Percentiles rank a stretch among this genome's conserved stretches.
These are phyloP conservation scores for Thinopyrum elongatum DNA, from an alignment of 176 grass and related monocot genomes.

Conservation along the genomic window DNA sequence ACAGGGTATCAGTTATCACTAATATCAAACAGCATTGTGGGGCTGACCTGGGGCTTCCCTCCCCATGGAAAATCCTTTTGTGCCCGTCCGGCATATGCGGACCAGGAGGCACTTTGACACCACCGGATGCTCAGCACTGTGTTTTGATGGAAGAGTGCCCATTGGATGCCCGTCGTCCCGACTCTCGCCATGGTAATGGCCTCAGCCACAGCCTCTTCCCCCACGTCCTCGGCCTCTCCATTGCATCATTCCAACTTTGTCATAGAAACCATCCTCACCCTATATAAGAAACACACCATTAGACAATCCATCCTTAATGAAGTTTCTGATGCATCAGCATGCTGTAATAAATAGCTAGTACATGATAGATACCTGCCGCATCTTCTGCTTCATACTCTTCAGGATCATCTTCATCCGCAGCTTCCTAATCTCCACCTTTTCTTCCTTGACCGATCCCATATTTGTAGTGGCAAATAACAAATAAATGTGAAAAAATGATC, in stretches of 20 bases:
- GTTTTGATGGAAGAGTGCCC: constrained; percentile 40
- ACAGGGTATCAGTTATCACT: not conserved
- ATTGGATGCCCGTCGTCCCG: constrained; percentile 31
- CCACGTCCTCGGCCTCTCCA: constrained; percentile 55
- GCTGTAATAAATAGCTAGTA: too few species aligned
- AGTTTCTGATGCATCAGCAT: not conserved
- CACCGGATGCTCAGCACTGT: constrained; percentile 42
- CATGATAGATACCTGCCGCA: not conserved
- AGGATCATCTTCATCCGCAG: constrained; percentile 36
- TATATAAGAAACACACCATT: not conserved
- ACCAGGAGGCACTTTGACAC: constrained; percentile 67
- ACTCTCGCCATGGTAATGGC: constrained; percentile 37
- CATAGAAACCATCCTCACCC: constrained; percentile 44
- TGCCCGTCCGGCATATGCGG: constrained; percentile 94
- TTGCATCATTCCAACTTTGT: constrained; percentile 40
- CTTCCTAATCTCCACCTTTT: constrained; percentile 38
- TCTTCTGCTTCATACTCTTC: constrained; percentile 40
- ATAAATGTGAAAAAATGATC: not conserved
- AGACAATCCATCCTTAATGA: not conserved
- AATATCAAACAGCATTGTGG: constrained; percentile 18
- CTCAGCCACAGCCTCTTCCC: constrained; percentile 47
- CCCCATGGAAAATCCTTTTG: constrained; percentile 83
- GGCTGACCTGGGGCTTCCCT: constrained; percentile 48
- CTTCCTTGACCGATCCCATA: constrained; percentile 33
- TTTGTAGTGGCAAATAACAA: constrained; percentile 26